Base-by-base conservation (phyloP, 2,329 filamentous ascomycete genomes). In the Incumbomyces delicatus region DNA sequence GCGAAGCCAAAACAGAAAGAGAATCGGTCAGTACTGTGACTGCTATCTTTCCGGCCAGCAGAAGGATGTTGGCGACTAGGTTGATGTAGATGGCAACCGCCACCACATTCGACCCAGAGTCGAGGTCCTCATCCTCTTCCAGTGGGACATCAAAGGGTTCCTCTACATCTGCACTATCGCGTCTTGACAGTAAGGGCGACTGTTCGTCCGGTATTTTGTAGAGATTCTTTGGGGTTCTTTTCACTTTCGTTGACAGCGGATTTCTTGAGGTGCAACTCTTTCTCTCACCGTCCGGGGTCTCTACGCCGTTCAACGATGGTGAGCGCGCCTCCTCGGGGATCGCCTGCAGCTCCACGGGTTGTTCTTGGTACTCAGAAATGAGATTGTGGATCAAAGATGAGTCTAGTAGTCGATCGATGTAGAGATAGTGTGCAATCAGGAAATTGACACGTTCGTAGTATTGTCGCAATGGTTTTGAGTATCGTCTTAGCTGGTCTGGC, bases 371-470 rank as follows among this genome's bases (percentile, higher is more conserved):
- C 65, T 95, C 89, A 60, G 94, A 89, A 48, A 96, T 80, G 37
- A 96, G 72, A 58, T 90, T 83, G 60, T 94, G 89, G 1, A 89
- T 89, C n/a, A 95, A 77, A 27, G 87, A 89, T 7, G 87, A 95
- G 66, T 95, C 88, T 51, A 96, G 75, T 47, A 96, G 72, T 44
- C 83, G 79, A 66, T 95, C 90, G 57, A 95, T 95, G 63, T 94
- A 95, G 53, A 94, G 74, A 63, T 95, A 96, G 62, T 94, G 85
- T 63, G 92, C 85, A 49, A 96, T 80, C 36, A 95, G 73, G 56
- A 82, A 81, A 66, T 96, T 96, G 61, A 82, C 90, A 36, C 86
- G 80, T 70, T 94, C 83, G 61, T 96, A 94, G 68, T 95, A 95
- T 59, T 82, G 61, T 39, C 88, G 84, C 50, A 94, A 65, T n/a